Percentiles rank a stretch among this genome's conserved stretches.
Evolutionary conservation across 129 eudicot genomes (phyloP).

Genomic region (Centella asiatica): DNA sequence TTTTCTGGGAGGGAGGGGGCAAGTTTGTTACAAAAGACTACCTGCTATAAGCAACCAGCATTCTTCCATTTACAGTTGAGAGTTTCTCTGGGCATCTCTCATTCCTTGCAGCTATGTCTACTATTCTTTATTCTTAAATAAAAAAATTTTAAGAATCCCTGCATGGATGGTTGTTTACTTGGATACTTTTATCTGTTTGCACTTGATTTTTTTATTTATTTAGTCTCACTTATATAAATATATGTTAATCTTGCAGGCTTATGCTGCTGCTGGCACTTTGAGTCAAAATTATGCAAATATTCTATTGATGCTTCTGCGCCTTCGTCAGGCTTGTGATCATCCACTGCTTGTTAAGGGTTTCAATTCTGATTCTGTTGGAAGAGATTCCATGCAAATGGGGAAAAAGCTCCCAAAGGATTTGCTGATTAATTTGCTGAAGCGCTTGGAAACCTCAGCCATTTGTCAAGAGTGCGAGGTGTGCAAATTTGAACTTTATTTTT

Average conservation of each 20-base stretch:
- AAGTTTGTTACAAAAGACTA: no score
- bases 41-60: not conserved
- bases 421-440: conserved; percentile 41
- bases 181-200: not conserved
- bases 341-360: conserved; percentile 80
- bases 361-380: conserved; percentile 54
- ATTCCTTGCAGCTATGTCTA: not conserved
- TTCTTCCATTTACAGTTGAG: not conserved
- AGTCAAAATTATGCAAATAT: conserved; percentile 87
- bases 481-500: conserved; percentile 9
- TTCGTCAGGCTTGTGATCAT: conserved; percentile 98
- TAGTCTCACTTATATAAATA: not conserved
- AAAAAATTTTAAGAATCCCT: not conserved
- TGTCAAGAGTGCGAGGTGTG: conserved; percentile 68
- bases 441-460: conserved; percentile 53
- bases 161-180: no score
- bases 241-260: conserved; percentile 46
- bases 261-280: conserved; percentile 93
- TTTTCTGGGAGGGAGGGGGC: no score
- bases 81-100: not conserved
- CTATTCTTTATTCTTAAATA: not conserved
- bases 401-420: conserved; percentile 51
- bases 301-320: conserved; percentile 89
- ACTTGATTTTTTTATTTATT: not conserved
- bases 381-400: conserved; percentile 46